Base-by-base conservation (phyloP, 2,329 filamentous ascomycete species). In the Pyricularia sp. region DNA sequence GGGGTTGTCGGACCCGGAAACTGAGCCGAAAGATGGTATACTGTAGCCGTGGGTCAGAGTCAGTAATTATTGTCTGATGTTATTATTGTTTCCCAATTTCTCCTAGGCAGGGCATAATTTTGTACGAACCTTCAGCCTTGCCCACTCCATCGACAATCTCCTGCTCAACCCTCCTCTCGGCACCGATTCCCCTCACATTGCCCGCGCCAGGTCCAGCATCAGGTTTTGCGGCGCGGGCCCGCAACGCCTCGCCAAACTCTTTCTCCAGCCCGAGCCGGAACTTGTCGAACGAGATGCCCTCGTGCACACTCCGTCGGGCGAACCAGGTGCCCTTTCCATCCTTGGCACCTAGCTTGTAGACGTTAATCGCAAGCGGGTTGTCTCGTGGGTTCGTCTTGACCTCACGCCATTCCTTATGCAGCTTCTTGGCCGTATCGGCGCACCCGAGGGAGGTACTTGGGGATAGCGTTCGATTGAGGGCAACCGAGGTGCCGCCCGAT, bases 261-360 rank as follows among this genome's bases (percentile, higher is more conserved):
- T 84, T 83, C 76, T 91, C 84, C 75, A 97, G 85, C 3, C 90
- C 93, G 67, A 83, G 83, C 81, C 89, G 91, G 89, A 93, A 97
- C 76, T 87, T 89, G 25, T 86, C 85, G 77, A 96, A 97, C 0
- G 88, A 83, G 25, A 96, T 77, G 0, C 90, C 92, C 73, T 91
- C 88, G 75, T 97, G 93, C 25, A 97, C 83, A 76, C 93, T 97
- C 66, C 91, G 84, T 69, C 94, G 83, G 28, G 92, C 92, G 78
- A 97, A 98, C 94, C 94, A 98, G 9, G 91, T 85, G 2, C 94
- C 94, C 72, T 90, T 90, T 55, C 92, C 89, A 78, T 98, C 94
- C 73, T 92, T 90, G 2, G 90, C 87, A 0, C 84, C 81, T 70
- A 95, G 84, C 77, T 96, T 97, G 81, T 91, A 97, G 28, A 97